These are phyloP conservation scores for Termitomyces eurrhizus DNA, from an alignment of 768 basidiomycete species.

Conservation along the genomic window DNA sequence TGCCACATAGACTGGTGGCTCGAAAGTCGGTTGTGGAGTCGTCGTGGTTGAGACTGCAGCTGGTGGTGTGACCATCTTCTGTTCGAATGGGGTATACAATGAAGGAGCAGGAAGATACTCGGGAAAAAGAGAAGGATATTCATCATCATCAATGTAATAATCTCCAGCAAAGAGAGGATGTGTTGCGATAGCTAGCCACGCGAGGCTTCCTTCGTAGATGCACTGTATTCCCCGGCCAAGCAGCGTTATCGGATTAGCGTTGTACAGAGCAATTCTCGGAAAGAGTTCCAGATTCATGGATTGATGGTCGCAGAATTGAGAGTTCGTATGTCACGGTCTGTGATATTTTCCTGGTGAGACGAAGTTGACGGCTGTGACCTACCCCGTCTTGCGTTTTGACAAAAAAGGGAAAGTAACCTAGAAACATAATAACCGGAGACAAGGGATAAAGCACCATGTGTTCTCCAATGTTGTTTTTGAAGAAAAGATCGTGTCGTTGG, in stretches of 20 bases:
- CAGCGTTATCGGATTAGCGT: not conserved
- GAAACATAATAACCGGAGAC: not conserved
- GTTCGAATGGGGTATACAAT: not conserved
- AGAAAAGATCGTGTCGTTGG: not conserved
- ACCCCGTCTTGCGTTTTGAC: not conserved
- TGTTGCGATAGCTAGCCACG: not conserved
- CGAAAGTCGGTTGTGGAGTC: too few species aligned
- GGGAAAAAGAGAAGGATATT: not conserved
- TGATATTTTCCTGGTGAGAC: not conserved
- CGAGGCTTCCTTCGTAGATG: conserved; percentile 3
- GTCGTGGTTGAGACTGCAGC: too few species aligned
- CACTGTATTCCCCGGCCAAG: not conserved
- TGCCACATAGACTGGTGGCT: not conserved
- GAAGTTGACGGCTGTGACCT: not conserved
- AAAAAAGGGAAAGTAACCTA: not conserved
- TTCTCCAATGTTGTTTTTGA: not conserved
- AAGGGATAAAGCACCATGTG: not conserved
- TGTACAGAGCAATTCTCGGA: not conserved
- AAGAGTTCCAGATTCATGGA: not conserved
- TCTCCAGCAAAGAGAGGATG: not conserved
- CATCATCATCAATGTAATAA: not conserved
- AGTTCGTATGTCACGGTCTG: not conserved
- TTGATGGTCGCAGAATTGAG: not conserved
- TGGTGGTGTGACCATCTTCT: not conserved
- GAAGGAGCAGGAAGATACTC: not conserved